These are phyloP conservation scores for Hypoxylon perforatum DNA, from an alignment of 495 filamentous ascomycete genomes.

Conservation along the genomic window DNA sequence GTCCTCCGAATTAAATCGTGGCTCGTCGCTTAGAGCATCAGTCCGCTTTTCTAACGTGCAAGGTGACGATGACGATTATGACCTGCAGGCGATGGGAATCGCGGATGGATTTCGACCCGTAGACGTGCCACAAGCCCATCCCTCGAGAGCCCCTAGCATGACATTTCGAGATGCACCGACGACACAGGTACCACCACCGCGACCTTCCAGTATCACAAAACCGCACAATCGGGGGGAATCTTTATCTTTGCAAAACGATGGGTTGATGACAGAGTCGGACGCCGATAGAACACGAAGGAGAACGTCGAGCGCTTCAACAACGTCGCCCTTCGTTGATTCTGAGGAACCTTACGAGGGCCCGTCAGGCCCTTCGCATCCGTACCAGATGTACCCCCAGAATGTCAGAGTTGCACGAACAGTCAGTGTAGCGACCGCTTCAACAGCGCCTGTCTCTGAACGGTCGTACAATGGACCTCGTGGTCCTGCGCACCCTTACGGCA, in stretches of 20 bases:
- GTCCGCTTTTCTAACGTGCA: conserved; percentile 40
- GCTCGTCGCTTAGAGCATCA: conserved; percentile 50
- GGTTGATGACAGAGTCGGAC: conserved; percentile 46
- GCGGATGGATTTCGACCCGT: conserved; percentile 58
- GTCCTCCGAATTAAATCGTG: conserved; percentile 48
- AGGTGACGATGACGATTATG: conserved; percentile 52
- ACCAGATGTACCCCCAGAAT: conserved; percentile 85
- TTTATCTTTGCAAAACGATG: conserved; percentile 56
- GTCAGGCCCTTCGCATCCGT: conserved; percentile 84
- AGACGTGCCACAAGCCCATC: conserved; percentile 46
- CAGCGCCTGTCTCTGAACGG: conserved; percentile 62
- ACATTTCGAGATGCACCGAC: conserved; percentile 26
- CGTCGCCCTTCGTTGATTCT: conserved; percentile 58
- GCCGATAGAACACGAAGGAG: conserved; percentile 39
- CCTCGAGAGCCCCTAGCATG: conserved; percentile 35
- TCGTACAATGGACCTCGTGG: conserved; percentile 70
- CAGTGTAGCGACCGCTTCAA: conserved; percentile 73
- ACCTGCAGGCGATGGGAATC: conserved; percentile 53
- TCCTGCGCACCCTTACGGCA: conserved; percentile 84
- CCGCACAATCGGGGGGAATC: conserved; percentile 52
- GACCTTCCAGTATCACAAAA: conserved; percentile 62
- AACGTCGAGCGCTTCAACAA: conserved; percentile 46
- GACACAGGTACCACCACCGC: conserved; percentile 43
- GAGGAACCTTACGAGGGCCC: conserved; percentile 72
- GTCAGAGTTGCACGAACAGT: conserved; percentile 71